phyloP scores from a whole-genome alignment of 2,329 filamentous ascomycete genomes.

The Ceratocystis alfenasii region DNA sequence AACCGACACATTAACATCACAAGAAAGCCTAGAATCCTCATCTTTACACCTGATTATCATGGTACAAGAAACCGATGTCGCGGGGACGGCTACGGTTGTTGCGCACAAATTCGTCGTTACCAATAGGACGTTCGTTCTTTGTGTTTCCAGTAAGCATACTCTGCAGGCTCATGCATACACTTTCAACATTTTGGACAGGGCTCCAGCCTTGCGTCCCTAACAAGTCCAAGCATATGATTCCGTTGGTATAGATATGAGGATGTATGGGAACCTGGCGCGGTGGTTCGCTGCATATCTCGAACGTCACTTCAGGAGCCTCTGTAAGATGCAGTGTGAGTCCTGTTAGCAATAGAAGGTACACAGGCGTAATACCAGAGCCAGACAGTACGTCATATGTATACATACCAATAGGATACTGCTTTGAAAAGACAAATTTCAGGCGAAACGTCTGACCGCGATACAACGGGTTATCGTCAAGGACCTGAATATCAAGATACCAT shows the following conservation, averaged over 20 bases:
- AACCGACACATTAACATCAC: neutral
- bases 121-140: conserved; percentile 79
- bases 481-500: conserved; percentile 85
- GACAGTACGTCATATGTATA: conserved; percentile 7
- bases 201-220: conserved; percentile 84
- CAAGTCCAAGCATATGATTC: conserved; percentile 94
- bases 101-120: conserved; percentile 79
- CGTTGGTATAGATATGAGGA: conserved; percentile 96
- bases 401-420: conserved; percentile 79
- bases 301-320: conserved; percentile 94
- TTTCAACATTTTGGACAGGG: conserved; percentile 93
- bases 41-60: conserved; percentile 66
- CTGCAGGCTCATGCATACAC: conserved; percentile 91
- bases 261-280: conserved; percentile 71
- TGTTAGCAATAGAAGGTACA: conserved; percentile 2
- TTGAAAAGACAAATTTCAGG: conserved; percentile 74
- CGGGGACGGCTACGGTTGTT: conserved; percentile 66
- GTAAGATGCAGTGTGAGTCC: conserved; percentile 14
- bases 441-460: conserved; percentile 72
- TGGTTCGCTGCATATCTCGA: conserved; percentile 49
- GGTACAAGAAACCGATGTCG: conserved; percentile 88
- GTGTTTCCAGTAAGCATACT: conserved; percentile 96
- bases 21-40: neutral
- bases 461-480: conserved; percentile 81
- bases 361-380: neutral